These are phyloP conservation scores for Hypoxylon sp. DNA, from an alignment of 2,329 filamentous ascomycete species.

Conservation along the genomic window DNA sequence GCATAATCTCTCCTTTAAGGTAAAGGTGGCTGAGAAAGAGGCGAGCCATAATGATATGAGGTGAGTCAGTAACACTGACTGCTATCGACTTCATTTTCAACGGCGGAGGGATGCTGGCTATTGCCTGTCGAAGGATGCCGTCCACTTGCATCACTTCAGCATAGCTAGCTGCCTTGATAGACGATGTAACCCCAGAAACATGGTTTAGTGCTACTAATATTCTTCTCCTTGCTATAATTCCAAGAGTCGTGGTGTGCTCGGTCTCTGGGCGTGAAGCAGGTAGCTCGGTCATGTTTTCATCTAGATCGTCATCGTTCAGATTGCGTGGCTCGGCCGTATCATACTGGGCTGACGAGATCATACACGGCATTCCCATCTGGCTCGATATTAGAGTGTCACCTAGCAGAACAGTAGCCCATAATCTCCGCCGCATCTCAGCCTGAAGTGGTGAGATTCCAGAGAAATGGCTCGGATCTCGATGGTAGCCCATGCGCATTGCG, in stretches of 20 bases:
- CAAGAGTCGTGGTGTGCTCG: conserved; percentile 17
- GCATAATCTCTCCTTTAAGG: conserved; percentile 19
- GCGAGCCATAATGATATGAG: conserved; percentile 21
- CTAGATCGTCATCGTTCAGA: conserved; percentile 15
- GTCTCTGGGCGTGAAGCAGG: conserved; percentile 24
- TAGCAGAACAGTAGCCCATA: conserved; percentile 18
- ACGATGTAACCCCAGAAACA: conserved; percentile 12
- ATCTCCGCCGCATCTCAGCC: conserved; percentile 24
- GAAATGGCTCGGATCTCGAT: conserved; percentile 23
- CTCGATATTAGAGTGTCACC: conserved; percentile 19
- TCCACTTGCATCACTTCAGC: conserved; percentile 21
- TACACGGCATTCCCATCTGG: conserved; percentile 30
- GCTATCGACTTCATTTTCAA: conserved; percentile 15
- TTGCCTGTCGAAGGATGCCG: conserved; percentile 11
- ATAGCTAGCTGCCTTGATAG: conserved; percentile 10
- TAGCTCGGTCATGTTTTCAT: conserved; percentile 14
- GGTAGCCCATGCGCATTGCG: conserved; percentile 19
- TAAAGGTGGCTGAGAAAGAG: conserved; percentile 19
- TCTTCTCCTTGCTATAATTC: conserved; percentile 21
- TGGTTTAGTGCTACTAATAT: conserved; percentile 12
- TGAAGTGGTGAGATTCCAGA: conserved; percentile 18
- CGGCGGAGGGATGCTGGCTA: conserved; percentile 14
- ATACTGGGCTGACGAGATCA: conserved; percentile 16
- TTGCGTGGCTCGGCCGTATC: conserved; percentile 23
- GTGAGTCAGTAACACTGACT: conserved; percentile 16